These are phyloP conservation scores for Dioscorea zingiberensis DNA, from an alignment of 106 monocot genomes.

Conservation along the genomic window DNA sequence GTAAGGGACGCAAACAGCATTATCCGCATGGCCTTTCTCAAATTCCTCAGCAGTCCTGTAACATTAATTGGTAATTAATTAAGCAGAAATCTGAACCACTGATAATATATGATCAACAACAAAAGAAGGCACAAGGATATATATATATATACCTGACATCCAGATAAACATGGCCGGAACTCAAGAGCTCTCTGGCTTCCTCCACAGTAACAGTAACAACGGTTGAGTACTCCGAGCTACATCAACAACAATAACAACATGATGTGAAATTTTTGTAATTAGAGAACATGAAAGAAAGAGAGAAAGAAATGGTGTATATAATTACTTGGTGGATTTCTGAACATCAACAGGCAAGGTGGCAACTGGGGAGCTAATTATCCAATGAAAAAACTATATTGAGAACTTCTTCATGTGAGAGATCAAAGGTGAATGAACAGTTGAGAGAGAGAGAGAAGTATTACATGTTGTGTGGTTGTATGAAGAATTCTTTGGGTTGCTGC, in stretches of 20 bases:
- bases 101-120: not conserved
- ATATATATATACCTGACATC: slow-evolving; percentile 61
- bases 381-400: too few species aligned
- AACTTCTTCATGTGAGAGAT: too few species aligned
- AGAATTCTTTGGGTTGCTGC: too few species aligned
- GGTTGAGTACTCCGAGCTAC: not conserved
- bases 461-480: too few species aligned
- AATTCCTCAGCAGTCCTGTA: slow-evolving; percentile 68
- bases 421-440: too few species aligned
- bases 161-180: slow-evolving; percentile 45
- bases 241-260: not conserved
- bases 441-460: too few species aligned
- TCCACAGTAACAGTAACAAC: slow-evolving; percentile 44
- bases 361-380: too few species aligned
- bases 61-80: not conserved
- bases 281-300: too few species aligned
- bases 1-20: slow-evolving; percentile 61
- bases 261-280: too few species aligned
- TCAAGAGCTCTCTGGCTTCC: slow-evolving; percentile 37
- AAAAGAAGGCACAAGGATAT: not conserved
- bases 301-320: too few species aligned
- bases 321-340: too few species aligned
- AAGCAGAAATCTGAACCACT: not conserved
- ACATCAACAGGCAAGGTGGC: too few species aligned
- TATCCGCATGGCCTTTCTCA: slow-evolving; percentile 44